A percentile compares a stretch with the other conserved stretches of the same genome.
phyloP scores from a whole-genome alignment of 2,329 filamentous ascomycete species.

The Claviceps purpurea region DNA sequence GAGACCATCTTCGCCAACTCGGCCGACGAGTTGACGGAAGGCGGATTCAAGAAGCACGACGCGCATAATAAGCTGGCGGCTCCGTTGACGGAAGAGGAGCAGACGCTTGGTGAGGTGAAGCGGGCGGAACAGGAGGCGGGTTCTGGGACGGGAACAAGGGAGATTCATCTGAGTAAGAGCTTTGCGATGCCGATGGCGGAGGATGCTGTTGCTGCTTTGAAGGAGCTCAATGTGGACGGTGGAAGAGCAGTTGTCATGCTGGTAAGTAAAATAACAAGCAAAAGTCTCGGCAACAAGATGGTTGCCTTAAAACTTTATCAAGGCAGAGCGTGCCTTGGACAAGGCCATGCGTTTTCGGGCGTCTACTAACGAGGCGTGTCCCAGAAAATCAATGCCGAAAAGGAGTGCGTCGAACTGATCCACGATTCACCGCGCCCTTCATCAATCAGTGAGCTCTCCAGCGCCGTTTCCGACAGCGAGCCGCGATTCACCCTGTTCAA shows the following conservation, averaged over 20 bases:
- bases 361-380: background rate
- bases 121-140: conserved; percentile 62
- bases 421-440: conserved; percentile 35
- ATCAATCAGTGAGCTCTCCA: conserved; percentile 43
- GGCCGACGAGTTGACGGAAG: conserved; percentile 51
- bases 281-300: background rate
- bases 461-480: conserved; percentile 50
- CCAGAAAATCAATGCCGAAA: conserved; percentile 58
- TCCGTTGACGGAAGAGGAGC: conserved; percentile 69
- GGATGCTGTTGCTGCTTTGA: conserved; percentile 51
- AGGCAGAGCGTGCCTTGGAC: too few relatives aligned
- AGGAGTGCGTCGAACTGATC: conserved; percentile 57
- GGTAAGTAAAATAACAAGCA: conserved; percentile 28
- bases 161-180: conserved; percentile 45
- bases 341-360: too few relatives aligned
- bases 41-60: conserved; percentile 62
- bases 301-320: too few relatives aligned
- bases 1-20: conserved; percentile 63
- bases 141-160: conserved; percentile 47
- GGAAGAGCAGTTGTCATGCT: conserved; percentile 48
- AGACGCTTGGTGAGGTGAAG: conserved; percentile 56
- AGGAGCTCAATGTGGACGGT: conserved; percentile 38
- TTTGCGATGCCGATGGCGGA: conserved; percentile 46
- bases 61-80: conserved; percentile 50
- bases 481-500: conserved; percentile 71